Evolutionary conservation across 495 filamentous ascomycete species (phyloP), one percentile per base, ranked within the genome.

Genomic region (Penicillium psychrofluorescens): DNA sequence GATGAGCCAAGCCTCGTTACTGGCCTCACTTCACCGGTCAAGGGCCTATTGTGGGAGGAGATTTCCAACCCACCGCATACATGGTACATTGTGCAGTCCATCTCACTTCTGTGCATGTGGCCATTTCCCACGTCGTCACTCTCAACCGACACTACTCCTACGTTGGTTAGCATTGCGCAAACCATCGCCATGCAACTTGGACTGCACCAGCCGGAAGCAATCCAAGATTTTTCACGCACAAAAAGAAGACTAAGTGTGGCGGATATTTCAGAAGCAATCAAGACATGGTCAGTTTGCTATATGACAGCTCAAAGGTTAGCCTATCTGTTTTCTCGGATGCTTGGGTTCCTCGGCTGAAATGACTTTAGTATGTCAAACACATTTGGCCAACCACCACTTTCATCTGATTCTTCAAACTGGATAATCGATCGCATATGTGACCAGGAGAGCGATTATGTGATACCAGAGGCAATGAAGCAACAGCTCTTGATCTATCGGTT

Each of bases 221-320:
- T 51, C 15, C 44, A 43, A 35, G 49, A 51, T 36, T 51, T 47
- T 30, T 51, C 49, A 11, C 49, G 49, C 4, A 51, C 35, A 29
- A 46, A 40, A 32, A 28, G 36, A 27, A 41, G 35, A 22, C 29
- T 51, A 10, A 43, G 11, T 31, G n/a, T 34, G 28, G 27, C 11
- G 11, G 49, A 52, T 14, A 34, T 41, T 4, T 41, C 40, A 2
- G 49, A 52, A 28, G 37, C 36, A n/a, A 28, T 48, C 11, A 45
- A 30, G 15, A 43, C 49, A 15, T 52, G 49, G 49, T 43, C 49
- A n/a, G 37, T 44, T n/a, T 52, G 49, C 35, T 52, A 47, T 32
- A 52, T 52, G 12, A 40, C 40, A 8, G 30, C 39, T 37, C 49
- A 52, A 33, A 48, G 41, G 49, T 52, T 29, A 29, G 30, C 16